Conservation (phyloP, 805 yeast species). For the Groenewaldozyma tartarivorans region DNA sequence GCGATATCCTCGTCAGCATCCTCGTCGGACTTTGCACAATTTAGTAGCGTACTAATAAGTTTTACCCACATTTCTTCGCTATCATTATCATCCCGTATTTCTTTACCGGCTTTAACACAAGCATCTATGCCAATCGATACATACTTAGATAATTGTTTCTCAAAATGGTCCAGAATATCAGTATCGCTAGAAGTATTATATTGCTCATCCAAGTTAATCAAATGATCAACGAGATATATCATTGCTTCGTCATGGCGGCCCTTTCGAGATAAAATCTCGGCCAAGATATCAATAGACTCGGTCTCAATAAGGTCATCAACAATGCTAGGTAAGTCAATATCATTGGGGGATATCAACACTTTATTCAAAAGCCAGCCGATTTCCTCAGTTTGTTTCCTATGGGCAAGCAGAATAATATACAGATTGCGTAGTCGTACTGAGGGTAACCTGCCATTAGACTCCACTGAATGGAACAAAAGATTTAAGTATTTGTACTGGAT, state of each 20-base stretch:
- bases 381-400: constrained; percentile 16
- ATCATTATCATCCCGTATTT: constrained; percentile 2
- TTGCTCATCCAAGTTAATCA: constrained; percentile 13
- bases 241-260: constrained; percentile 21
- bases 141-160: constrained; percentile 12
- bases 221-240: constrained; percentile 23
- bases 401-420: constrained; percentile 15
- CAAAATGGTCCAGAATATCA: constrained; percentile 1
- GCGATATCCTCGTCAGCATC: constrained; percentile 19
- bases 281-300: constrained; percentile 21
- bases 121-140: constrained; percentile 16
- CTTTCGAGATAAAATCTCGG: constrained; percentile 18
- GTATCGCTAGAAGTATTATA: constrained; percentile 4
- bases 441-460: constrained; percentile 7
- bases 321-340: constrained; percentile 21
- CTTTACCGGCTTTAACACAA: constrained; percentile 11
- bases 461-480: constrained; percentile 12
- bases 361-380: constrained; percentile 20
- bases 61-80: constrained; percentile 30
- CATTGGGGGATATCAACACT: constrained; percentile 22
- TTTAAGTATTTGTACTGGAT: constrained; percentile 19
- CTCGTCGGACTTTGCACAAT: constrained; percentile 19
- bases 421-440: constrained; percentile 11
- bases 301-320: constrained; percentile 21
- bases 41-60: constrained; percentile 23